Percentiles rank a stretch among this genome's conserved stretches.
phyloP scores from a whole-genome alignment of 139 green algal species.

The Monoraphidium neglectum region DNA sequence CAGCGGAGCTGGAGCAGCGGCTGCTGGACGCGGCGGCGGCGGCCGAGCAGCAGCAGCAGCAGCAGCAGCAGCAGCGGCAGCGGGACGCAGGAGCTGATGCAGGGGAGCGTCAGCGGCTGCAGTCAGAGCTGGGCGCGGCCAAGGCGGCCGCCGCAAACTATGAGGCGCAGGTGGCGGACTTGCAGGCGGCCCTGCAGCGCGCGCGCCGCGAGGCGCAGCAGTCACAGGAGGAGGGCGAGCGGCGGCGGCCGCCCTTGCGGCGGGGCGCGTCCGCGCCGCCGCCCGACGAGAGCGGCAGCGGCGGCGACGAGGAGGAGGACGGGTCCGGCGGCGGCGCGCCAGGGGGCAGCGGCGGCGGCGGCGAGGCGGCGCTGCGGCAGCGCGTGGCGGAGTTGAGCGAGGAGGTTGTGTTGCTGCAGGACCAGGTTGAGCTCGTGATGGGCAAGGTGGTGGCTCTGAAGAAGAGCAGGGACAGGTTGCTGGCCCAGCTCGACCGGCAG shows the following conservation, averaged over 20 bases:
- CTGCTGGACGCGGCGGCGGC: neutral
- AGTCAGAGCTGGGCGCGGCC: neutral
- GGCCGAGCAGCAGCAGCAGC: neutral
- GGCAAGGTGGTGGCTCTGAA: conserved; percentile 45
- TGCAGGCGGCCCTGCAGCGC: neutral
- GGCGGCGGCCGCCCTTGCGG: too few species aligned
- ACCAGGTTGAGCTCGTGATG: conserved; percentile 35
- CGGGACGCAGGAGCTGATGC: too few species aligned
- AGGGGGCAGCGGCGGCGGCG: conserved; percentile 1
- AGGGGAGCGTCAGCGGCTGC: too few species aligned
- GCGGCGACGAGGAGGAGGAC: neutral
- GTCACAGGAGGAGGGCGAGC: too few species aligned
- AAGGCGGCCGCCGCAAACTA: neutral
- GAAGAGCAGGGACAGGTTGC: conserved; percentile 49
- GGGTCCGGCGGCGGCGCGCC: neutral
- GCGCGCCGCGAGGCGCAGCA: neutral
- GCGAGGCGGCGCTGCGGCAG: neutral
- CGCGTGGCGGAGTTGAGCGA: neutral
- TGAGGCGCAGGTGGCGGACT: neutral
- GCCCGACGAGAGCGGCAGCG: too few species aligned
- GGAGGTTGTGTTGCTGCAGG: conserved; percentile 8
- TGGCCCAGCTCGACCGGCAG: conserved; percentile 51
- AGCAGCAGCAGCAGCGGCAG: neutral
- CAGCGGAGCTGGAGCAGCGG: conserved; percentile 9
- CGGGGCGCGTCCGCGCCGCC: too few species aligned